Base-by-base conservation (phyloP, 441 rosid genomes). In the Kokia cookei region DNA sequence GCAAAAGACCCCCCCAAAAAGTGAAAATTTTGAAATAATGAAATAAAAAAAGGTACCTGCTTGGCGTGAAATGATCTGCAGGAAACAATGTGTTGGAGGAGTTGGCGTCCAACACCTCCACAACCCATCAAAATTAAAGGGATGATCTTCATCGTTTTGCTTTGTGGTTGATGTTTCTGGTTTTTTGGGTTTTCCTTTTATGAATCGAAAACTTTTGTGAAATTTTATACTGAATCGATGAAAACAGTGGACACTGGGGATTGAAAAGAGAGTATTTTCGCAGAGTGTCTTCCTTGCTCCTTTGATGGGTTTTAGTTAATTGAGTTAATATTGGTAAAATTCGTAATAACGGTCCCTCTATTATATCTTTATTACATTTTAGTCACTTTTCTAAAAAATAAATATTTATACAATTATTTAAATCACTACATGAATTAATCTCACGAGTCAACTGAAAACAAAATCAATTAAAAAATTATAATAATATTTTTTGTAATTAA, bases 101-200 rank as follows among this genome's bases (percentile, higher is more conserved):
- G 90, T 47, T 91, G 87, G 15, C 96, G 88, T 24, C 99, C 99
- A 59, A 95, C 99, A 75, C 92, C 97, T 62, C 99, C 97, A 32
- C 97, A 89, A 0, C 97, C 98, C 81, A 93, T 80, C 72, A 93
- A 82, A 79, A 95, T 70, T 81, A 89, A 54, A 67, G 96, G 80
- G 47, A 92, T 91, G 32, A 58, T 75, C 93, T 90, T 95, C 95
- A 86, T 92, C 32, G 3, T 65, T 15, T 2, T 1, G 24, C 11
- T 24, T 15, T 55, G n/a, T 73, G 12, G 29, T 27, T 32, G 68
- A 53, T 54, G 29, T 32, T 70, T 70, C 35, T 70, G 50, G 73
- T 12, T n/a, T 32, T 32, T 19, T 54, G 29, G 61, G 35, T 29
- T 35, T 53, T 70, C 29, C 22, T 59, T 11, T 12, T 7, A 3